phyloP scores from a whole-genome alignment of 2,329 filamentous ascomycete genomes.

The Curvularia verruculosa region DNA sequence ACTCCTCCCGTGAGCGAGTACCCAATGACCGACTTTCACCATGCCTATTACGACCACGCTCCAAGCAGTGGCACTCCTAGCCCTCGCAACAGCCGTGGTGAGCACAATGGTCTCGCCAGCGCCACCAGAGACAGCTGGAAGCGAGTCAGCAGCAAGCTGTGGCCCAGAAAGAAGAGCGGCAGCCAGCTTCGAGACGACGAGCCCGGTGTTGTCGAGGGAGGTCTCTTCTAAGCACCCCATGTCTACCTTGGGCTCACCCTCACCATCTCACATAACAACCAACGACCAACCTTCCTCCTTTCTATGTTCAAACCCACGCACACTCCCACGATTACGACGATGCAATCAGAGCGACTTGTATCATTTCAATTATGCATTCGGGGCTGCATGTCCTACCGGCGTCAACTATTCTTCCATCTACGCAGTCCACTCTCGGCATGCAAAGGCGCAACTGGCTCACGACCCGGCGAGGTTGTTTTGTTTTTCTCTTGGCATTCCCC shows the following conservation, averaged over 20 bases:
- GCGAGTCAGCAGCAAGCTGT: slow-evolving; percentile 50
- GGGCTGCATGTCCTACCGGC: slow-evolving; percentile 43
- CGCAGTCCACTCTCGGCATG: slow-evolving; percentile 26
- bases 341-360: slow-evolving; percentile 43
- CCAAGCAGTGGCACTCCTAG: slow-evolving; percentile 46
- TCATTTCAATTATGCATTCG: slow-evolving; percentile 39
- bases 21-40: slow-evolving; percentile 54
- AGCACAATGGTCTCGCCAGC: slow-evolving; percentile 45
- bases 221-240: slow-evolving; percentile 39
- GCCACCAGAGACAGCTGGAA: slow-evolving; percentile 50
- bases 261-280: too few relatives aligned
- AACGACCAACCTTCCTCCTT: slow-evolving; percentile 7
- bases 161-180: slow-evolving; percentile 49
- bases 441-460: slow-evolving; percentile 42
- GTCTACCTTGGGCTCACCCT: too few relatives aligned
- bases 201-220: slow-evolving; percentile 44
- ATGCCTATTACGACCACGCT: slow-evolving; percentile 44
- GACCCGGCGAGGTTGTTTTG: slow-evolving; percentile 35
- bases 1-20: slow-evolving; percentile 69
- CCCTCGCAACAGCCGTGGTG: slow-evolving; percentile 46
- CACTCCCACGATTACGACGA: slow-evolving; percentile 37
- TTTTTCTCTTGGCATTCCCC: slow-evolving; percentile 11
- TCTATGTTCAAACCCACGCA: slow-evolving; percentile 19
- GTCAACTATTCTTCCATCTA: slow-evolving; percentile 30
- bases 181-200: slow-evolving; percentile 46